Conservation (phyloP, 2,329 filamentous ascomycete species). For the Fusarium lateritium region DNA sequence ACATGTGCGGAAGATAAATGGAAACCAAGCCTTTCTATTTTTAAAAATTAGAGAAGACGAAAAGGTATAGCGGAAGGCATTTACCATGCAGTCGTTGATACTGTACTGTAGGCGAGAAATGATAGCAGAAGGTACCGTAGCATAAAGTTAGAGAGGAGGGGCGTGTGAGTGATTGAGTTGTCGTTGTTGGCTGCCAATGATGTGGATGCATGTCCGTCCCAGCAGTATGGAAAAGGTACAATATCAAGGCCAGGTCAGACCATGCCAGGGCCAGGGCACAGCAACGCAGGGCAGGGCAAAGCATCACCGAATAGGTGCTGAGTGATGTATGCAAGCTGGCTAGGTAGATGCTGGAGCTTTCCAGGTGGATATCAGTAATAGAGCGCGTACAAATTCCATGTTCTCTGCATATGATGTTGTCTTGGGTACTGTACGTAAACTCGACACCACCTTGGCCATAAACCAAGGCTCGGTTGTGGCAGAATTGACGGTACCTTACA, state of each 20-base stretch:
- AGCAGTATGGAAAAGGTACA: constrained; percentile 40
- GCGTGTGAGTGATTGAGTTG: constrained; percentile 24
- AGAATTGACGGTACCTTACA: constrained; percentile 42
- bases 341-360: not conserved
- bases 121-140: not conserved
- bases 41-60: not conserved
- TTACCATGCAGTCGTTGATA: too few relatives aligned
- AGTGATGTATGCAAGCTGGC: too few relatives aligned
- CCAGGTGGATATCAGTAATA: not conserved
- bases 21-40: not conserved
- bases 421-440: not conserved
- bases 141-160: not conserved
- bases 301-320: not conserved
- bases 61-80: too few relatives aligned
- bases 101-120: not conserved
- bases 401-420: not conserved
- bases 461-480: constrained; percentile 25
- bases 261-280: constrained; percentile 31
- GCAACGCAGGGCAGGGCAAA: constrained; percentile 14
- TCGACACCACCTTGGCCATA: constrained; percentile 17
- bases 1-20: not conserved
- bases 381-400: not conserved
- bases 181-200: constrained; percentile 8
- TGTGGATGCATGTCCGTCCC: constrained; percentile 37
- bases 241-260: constrained; percentile 45